Evolutionary conservation across 2,329 filamentous ascomycete genomes (phyloP).

Genomic region (Sporothrix variecibatus): DNA sequence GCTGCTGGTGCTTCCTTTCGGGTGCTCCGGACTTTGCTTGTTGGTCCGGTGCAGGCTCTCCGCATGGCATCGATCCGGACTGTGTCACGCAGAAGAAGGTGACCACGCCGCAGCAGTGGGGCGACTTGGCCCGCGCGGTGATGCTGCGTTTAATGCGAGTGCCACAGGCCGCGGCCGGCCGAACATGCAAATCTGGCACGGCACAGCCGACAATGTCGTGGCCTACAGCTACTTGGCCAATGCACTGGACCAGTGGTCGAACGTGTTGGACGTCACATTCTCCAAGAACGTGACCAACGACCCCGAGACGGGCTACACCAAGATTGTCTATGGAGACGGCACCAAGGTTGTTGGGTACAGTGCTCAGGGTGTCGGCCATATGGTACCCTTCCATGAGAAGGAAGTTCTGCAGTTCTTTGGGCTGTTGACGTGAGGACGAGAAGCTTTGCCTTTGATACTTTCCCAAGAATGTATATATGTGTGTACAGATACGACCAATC

Average conservation of each 20-base stretch:
- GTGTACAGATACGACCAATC: neutral
- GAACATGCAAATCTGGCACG: neutral
- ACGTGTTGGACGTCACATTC: neutral
- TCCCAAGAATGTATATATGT: neutral
- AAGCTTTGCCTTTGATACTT: neutral
- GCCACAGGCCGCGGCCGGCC: neutral
- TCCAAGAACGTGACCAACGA: neutral
- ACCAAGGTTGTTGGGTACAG: neutral
- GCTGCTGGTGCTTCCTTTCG: neutral
- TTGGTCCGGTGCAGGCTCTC: neutral
- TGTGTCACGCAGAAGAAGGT: neutral
- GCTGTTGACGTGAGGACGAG: neutral
- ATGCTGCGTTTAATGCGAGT: neutral
- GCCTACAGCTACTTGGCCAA: neutral
- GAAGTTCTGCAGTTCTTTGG: neutral
- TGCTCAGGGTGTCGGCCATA: neutral
- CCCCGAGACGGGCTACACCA: neutral
- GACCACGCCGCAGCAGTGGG: neutral
- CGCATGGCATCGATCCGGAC: neutral
- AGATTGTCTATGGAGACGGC: neutral
- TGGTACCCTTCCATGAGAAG: neutral
- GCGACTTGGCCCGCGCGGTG: neutral
- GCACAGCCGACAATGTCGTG: neutral
- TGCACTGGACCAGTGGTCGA: neutral
- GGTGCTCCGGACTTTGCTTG: neutral